Evolutionary conservation across 345 rosid species (phyloP), one percentile per base, ranked within the genome.

Genomic region (Eucalyptus cladocalyx): DNA sequence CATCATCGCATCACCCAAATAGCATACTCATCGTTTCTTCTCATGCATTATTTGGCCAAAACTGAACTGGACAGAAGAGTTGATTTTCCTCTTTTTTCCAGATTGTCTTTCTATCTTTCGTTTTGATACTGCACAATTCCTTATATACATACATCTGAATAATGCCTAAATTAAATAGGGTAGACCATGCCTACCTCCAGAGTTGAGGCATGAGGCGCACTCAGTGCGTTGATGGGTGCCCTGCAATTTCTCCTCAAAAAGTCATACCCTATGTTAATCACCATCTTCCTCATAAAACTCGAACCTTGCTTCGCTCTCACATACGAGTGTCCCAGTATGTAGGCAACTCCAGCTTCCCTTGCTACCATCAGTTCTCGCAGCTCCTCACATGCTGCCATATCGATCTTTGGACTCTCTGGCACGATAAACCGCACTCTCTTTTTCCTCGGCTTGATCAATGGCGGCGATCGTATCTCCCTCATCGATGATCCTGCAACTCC

Each of bases 161-260:
- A 21, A 37, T 72, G 45, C 45, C 83, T 19, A 72, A 37, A 72
- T 72, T 72, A 97, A 87, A 97, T 97, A 91, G 92, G 89, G 93
- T 96, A 97, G 7, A 95, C 80, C 99, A 97, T 96, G 87, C 99
- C 99, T 21, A 97, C 99, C 92, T 97, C 98, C 89, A 97, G 90
- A 9, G 98, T 97, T 13, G 99, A 96, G 5, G 97, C 98, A 87
- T 96, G 97, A 1, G 99, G 97, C 40, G 93, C 92, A 17, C 93
- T 94, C 54, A 96, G 91, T 6, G 91, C 93, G 88, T 92, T 90
- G 16, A 92, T 92, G 1, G 97, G 93, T 37, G 95, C 87, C 90
- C 99, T 92, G 89, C 95, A 93, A 85, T 97, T 97, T 92, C 97
- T 94, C 89, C 99, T 93, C 92, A 97, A 93, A 90, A 97, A 97